Evolutionary conservation across 169 alveolate genomes (phyloP), one percentile per base, ranked within the genome.

Genomic region (Plasmodium fragile): DNA sequence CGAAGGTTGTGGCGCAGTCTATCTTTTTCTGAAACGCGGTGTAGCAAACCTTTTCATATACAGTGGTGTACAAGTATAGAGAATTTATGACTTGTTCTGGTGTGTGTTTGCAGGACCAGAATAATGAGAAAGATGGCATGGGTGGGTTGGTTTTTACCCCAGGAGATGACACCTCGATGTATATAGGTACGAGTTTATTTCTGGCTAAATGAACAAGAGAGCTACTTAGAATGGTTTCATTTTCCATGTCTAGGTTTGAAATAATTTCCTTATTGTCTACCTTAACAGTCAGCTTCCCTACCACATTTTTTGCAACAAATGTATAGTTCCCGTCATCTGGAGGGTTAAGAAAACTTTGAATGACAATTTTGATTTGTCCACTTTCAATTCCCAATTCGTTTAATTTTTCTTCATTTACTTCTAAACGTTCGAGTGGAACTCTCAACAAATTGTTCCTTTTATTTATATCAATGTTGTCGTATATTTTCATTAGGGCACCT

Each of bases 401-500:
- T 78, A 89, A 89, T 10, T 13, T 55, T 65, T 78, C 65, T 32
- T 79, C 83, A 79, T 89, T 80, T 28, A 89, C 69, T 59, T 79
- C 43, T 79, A 89, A 79, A 16, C 52, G 78, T 41, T 89, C 91
- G 49, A 89, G 71, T 16, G 94, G 94, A 25, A 65, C 83, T 39
- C 59, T 78, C 72, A 89, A 43, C 81, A 89, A 89, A 70, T 65
- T 78, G 18, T 77, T 72, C 36, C 70, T 89, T 22, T 79, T 59
- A 16, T 36, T 52, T 79, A 80, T 65, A 43, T 89, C 91, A 32
- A 55, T 79, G 52, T 39, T 89, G 53, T 89, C 94, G 52, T 89
- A 89, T 78, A 89, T 69, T 65, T 79, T 69, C 94, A 89, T 89
- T 28, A 89, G 25, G 34, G 94, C 94, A 2, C 94, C 94, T 11